These are phyloP conservation scores for Venturia effusa DNA, from an alignment of 2,329 filamentous ascomycete species.

Conservation along the genomic window DNA sequence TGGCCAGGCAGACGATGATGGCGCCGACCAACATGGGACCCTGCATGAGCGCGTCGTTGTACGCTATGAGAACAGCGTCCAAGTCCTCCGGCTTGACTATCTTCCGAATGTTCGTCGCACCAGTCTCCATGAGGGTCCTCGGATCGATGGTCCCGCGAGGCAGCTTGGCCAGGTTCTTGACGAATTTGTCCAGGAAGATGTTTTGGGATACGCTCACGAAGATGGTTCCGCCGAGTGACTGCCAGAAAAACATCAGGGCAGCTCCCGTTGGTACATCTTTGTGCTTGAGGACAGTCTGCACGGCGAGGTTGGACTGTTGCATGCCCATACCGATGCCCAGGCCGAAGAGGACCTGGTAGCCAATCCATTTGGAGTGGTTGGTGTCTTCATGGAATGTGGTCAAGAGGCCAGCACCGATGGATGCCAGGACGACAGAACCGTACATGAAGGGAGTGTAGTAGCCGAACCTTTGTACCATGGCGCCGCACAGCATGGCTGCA, in stretches of 20 bases:
- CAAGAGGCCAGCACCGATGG: constrained; percentile 27
- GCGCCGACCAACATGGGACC: constrained; percentile 6
- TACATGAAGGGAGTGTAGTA: constrained; percentile 28
- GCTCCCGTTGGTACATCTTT: constrained; percentile 13
- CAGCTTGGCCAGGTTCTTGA: background rate
- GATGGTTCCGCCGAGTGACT: constrained; percentile 13
- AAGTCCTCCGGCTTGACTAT: background rate
- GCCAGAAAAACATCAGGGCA: constrained; percentile 13
- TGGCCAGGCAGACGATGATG: constrained; percentile 8
- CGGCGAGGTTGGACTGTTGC: constrained; percentile 14
- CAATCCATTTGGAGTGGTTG: constrained; percentile 23
- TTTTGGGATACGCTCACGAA: constrained; percentile 14
- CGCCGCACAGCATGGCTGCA: constrained; percentile 22
- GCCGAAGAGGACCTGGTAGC: constrained; percentile 25
- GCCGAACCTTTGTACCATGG: constrained; percentile 25
- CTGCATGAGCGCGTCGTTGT: constrained; percentile 11
- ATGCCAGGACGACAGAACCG: constrained; percentile 23
- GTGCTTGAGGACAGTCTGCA: constrained; percentile 12
- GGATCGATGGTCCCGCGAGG: constrained; percentile 1
- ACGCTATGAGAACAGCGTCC: constrained; percentile 5
- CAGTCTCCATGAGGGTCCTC: constrained; percentile 1
- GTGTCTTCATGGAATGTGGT: constrained; percentile 21
- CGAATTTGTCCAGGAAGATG: constrained; percentile 12
- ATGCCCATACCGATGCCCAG: constrained; percentile 18
- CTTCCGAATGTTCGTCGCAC: constrained; percentile 11